A percentile compares a stretch with the other conserved stretches of the same genome.
These are phyloP conservation scores for Fagus sylvatica DNA, from an alignment of 306 rosid genomes.

Conservation along the genomic window DNA sequence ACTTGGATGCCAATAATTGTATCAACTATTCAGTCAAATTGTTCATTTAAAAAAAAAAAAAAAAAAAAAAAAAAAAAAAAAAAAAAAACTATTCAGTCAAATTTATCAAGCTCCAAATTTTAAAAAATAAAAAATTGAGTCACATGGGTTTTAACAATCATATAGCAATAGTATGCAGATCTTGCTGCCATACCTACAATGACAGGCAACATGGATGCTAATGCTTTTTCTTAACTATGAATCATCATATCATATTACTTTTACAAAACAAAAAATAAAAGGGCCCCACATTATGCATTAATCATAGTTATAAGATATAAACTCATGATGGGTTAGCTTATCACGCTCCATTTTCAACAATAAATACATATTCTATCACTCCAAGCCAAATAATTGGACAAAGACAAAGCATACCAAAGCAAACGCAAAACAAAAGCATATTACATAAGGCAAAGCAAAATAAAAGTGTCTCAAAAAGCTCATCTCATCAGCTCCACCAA, in stretches of 20 bases:
- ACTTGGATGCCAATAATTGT: constrained; percentile 11
- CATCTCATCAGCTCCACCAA: background rate
- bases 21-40: constrained; percentile 17
- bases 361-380: constrained; percentile 15
- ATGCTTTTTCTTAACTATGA: constrained; percentile 1
- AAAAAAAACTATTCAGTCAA: constrained; percentile 10
- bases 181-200: constrained; percentile 42
- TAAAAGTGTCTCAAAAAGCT: constrained; percentile 20
- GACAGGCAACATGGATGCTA: constrained; percentile 37
- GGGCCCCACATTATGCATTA: background rate
- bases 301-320: background rate
- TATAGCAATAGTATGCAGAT: constrained; percentile 1
- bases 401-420: background rate
- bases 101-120: constrained; percentile 11
- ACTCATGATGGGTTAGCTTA: background rate
- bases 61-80: too few relatives aligned
- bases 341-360: constrained; percentile 8
- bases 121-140: background rate
- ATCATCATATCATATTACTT: background rate
- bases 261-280: background rate
- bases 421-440: constrained; percentile 6
- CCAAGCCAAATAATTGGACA: too few relatives aligned
- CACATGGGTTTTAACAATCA: constrained; percentile 29
- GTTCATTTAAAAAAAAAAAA: background rate
- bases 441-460: background rate